These are phyloP conservation scores for Conringia planisiliqua DNA, from an alignment of 345 rosid species.

Conservation along the genomic window DNA sequence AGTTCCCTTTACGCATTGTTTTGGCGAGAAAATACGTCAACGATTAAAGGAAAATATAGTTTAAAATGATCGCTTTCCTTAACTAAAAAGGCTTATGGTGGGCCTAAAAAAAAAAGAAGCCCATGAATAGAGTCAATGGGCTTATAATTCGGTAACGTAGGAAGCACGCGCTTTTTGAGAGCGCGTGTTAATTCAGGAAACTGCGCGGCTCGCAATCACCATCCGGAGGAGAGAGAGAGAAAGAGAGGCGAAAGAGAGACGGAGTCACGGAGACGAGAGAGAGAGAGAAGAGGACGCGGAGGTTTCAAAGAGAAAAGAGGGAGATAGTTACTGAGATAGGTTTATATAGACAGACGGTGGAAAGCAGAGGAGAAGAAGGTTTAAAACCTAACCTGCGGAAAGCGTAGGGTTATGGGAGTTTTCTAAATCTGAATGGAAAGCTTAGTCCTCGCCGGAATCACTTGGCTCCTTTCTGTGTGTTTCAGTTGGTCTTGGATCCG, in stretches of 20 bases:
- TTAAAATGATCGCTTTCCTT: neutral
- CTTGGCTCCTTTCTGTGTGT: slow-evolving; percentile 31
- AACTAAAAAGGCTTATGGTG: neutral
- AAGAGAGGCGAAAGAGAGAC: slow-evolving; percentile 31
- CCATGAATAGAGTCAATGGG: neutral
- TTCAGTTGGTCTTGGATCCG: slow-evolving; percentile 38
- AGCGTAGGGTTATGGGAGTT: slow-evolving; percentile 44
- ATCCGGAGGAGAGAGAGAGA: slow-evolving; percentile 34
- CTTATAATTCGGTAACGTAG: slow-evolving; percentile 18
- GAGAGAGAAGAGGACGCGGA: slow-evolving; percentile 15
- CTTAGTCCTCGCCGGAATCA: slow-evolving; percentile 42
- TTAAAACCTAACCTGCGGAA: slow-evolving; percentile 14
- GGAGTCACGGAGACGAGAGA: slow-evolving; percentile 32
- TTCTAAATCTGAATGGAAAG: slow-evolving; percentile 64
- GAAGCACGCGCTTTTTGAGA: slow-evolving; percentile 33
- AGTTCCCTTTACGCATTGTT: neutral
- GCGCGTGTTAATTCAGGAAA: slow-evolving; percentile 30
- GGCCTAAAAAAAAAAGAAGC: neutral
- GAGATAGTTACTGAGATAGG: slow-evolving; percentile 3
- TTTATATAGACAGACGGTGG: neutral
- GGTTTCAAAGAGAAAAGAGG: slow-evolving; percentile 21
- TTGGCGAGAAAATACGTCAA: neutral
- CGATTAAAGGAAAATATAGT: neutral
- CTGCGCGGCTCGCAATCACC: slow-evolving; percentile 30
- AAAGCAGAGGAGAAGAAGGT: neutral